Percentiles rank a stretch among this genome's conserved stretches.
These are phyloP conservation scores for Perkinsus chesapeaki DNA, from an alignment of 169 alveolate genomes.

Conservation along the genomic window DNA sequence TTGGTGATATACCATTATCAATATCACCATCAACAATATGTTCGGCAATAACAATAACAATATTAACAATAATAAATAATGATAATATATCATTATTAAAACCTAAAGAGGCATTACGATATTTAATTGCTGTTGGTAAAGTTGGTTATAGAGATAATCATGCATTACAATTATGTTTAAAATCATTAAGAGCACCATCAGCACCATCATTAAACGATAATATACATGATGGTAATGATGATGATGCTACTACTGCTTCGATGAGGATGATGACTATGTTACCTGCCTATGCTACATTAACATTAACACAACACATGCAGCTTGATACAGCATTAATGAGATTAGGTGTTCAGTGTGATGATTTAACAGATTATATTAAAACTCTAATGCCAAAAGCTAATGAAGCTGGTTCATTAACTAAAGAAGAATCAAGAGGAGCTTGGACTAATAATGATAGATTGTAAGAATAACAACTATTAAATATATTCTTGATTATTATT, in stretches of 20 bases:
- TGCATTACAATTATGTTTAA: background rate
- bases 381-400: background rate
- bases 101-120: background rate
- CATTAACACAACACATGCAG: background rate
- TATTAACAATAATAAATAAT: background rate
- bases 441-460: background rate
- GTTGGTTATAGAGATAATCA: background rate
- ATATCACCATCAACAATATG: background rate
- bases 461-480: too few species aligned
- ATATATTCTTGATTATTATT: too few species aligned
- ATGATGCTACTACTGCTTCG: too few species aligned
- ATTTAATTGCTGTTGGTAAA: background rate
- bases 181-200: background rate
- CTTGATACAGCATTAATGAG: background rate
- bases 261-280: too few species aligned
- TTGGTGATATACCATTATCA: background rate
- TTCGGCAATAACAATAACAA: background rate
- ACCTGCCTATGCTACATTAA: background rate
- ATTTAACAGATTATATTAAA: background rate
- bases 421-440: background rate
- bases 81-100: background rate
- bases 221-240: too few species aligned
- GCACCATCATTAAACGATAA: background rate
- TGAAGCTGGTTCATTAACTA: background rate
- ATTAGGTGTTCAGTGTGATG: background rate